Percentiles rank a stretch among this genome's conserved stretches.
Evolutionary conservation across 805 yeast genomes (phyloP).

Genomic region (Ogataea methylovora): DNA sequence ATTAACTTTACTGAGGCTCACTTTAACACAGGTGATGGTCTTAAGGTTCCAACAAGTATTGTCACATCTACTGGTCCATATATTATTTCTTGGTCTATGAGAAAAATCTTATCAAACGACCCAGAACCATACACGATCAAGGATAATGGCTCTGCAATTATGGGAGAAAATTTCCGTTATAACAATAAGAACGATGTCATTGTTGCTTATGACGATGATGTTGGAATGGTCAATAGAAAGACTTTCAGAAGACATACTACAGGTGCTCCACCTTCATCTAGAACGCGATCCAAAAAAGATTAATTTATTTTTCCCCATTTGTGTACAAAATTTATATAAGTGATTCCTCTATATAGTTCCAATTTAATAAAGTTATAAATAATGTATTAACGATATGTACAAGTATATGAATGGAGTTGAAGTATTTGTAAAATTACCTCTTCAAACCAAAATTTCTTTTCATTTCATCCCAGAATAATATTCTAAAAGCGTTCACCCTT

Average conservation of each 20-base stretch:
- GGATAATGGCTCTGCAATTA: constrained; percentile 50
- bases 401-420: neutral
- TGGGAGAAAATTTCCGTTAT: constrained; percentile 73
- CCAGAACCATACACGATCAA: constrained; percentile 54
- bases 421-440: neutral
- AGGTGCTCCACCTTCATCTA: constrained; percentile 29
- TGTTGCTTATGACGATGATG: constrained; percentile 70
- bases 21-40: constrained; percentile 64
- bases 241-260: constrained; percentile 53
- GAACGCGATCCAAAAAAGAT: constrained; percentile 7
- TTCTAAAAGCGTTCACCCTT: constrained; percentile 51
- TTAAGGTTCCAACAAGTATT: constrained; percentile 53
- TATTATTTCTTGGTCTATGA: constrained; percentile 73
- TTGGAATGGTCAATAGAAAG: constrained; percentile 56
- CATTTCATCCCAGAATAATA: constrained; percentile 55
- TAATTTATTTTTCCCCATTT: constrained; percentile 13
- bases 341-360: neutral
- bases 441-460: constrained; percentile 43
- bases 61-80: constrained; percentile 78
- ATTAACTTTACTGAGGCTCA: constrained; percentile 63
- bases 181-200: constrained; percentile 66
- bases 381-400: neutral
- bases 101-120: constrained; percentile 46
- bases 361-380: neutral
- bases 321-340: neutral